Conservation (phyloP, 176 grass and related monocot genomes). For the Pontederia crassipes region DNA sequence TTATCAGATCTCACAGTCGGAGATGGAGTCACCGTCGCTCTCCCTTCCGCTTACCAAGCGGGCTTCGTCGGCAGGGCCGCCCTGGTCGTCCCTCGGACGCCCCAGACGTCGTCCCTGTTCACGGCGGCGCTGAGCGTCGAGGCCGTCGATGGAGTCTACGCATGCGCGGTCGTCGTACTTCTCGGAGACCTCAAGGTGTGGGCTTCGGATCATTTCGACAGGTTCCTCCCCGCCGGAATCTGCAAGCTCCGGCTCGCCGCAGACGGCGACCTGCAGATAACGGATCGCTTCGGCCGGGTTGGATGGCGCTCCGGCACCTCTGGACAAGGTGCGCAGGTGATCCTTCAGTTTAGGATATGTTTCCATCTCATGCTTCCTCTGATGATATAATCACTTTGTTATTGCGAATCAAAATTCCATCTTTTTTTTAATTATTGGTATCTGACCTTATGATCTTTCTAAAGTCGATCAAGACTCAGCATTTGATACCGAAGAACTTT, state of each 20-base stretch:
- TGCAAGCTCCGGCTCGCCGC: constrained; percentile 25
- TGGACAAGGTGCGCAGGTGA: constrained; percentile 33
- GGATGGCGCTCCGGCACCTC: constrained; percentile 29
- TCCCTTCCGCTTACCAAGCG: too few species aligned
- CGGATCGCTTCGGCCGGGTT: constrained; percentile 14
- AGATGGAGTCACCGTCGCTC: too few species aligned
- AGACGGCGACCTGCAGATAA: constrained; percentile 30
- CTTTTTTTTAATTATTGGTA: too few species aligned
- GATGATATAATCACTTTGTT: too few species aligned
- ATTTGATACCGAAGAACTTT: too few species aligned
- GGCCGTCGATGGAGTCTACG: constrained; percentile 11
- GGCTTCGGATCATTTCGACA: constrained; percentile 28
- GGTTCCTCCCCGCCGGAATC: constrained; percentile 13
- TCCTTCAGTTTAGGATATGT: neutral
- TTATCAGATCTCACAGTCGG: too few species aligned
- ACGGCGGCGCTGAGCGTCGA: constrained; percentile 28
- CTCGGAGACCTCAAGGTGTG: constrained; percentile 35
- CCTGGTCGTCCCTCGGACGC: too few species aligned
- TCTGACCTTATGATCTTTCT: too few species aligned
- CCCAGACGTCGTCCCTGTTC: neutral
- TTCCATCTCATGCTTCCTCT: too few species aligned
- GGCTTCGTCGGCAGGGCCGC: too few species aligned
- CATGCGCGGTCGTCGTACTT: constrained; percentile 28
- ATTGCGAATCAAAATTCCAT: too few species aligned
- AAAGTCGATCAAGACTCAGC: too few species aligned